phyloP scores from a whole-genome alignment of 2,329 filamentous ascomycete genomes.

The Apiospora aurea region DNA sequence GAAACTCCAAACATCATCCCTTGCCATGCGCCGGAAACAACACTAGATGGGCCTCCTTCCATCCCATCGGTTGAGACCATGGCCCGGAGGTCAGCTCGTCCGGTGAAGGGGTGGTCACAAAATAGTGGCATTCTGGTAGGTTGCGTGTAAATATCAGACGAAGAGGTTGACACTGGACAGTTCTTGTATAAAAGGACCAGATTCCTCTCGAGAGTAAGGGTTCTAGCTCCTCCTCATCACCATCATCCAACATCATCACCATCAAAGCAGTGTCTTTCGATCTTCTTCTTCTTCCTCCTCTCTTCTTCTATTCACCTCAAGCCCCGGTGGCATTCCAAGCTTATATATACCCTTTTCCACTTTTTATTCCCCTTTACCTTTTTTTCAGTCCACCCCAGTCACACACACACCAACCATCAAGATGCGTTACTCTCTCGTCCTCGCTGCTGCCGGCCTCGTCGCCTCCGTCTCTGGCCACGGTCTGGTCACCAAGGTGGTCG shows the following conservation, averaged over 20 bases:
- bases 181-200: conserved; percentile 12
- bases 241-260: conserved; percentile 18
- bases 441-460: conserved; percentile 38
- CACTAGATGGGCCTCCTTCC: neutral
- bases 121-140: neutral
- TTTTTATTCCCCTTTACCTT: conserved; percentile 11
- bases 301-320: conserved; percentile 31
- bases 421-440: conserved; percentile 40
- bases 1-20: conserved; percentile 14
- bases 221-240: conserved; percentile 4
- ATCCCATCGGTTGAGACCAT: conserved; percentile 6
- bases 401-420: conserved; percentile 30
- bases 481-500: conserved; percentile 41
- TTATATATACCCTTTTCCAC: conserved; percentile 26
- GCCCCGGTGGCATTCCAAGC: conserved; percentile 39
- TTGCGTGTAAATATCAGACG: neutral
- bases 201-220: conserved; percentile 5
- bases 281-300: conserved; percentile 26
- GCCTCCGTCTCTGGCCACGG: conserved; percentile 39
- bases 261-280: conserved; percentile 17
- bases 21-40: conserved; percentile 1
- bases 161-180: neutral
- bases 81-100: conserved; percentile 8
- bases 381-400: conserved; percentile 1
- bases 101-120: neutral